Evolutionary conservation across 2,329 filamentous ascomycete genomes (phyloP), one percentile per base, ranked within the genome.

Genomic region (Fusarium miscanthi): DNA sequence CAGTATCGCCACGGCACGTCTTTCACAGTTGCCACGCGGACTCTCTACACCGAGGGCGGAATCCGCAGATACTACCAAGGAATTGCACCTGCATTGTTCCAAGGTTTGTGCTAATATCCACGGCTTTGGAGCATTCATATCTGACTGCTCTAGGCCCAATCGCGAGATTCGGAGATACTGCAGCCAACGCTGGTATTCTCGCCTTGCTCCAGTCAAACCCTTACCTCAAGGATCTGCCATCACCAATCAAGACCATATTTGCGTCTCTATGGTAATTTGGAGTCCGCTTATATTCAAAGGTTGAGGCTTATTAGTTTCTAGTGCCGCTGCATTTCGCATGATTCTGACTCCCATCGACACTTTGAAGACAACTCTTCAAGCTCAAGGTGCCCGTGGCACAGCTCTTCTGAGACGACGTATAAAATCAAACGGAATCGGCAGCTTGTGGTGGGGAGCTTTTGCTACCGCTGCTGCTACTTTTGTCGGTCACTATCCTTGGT

Each of bases 401-500:
- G 73, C 79, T 0, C 70, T 86, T 6, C 79, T 86, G 11, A 81
- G 84, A 16, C 82, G 82, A 46, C 82, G 85, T 4, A 79, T 86
- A 72, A 85, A 83, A 74, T 80, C 78, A 1, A 76, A 86, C 25
- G 85, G 85, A 0, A 33, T 86, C 6, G 83, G 83, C 4, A 86
- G 84, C 59, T 74, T 86, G 14, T 86, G 85, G 84, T 86, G 85
- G 85, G 85, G 85, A 16, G 85, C 85, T 0, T 78, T 86, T 51
- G 85, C 85, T 8, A 86, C 85, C 0, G 85, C 85, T 0, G 84
- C 83, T 2, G 85, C 85, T 1, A 86, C 85, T 0, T 86, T 86
- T 64, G 85, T 84, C 3, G 85, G 85, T 6, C 82, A 86, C 54
- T 86, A 86, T 43, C 85, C 85, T 7, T 86, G 85, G 85, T 86